Evolutionary conservation across 2,329 filamentous ascomycete genomes (phyloP), one percentile per base, ranked within the genome.

Genomic region (Furcasterigmium furcatum): DNA sequence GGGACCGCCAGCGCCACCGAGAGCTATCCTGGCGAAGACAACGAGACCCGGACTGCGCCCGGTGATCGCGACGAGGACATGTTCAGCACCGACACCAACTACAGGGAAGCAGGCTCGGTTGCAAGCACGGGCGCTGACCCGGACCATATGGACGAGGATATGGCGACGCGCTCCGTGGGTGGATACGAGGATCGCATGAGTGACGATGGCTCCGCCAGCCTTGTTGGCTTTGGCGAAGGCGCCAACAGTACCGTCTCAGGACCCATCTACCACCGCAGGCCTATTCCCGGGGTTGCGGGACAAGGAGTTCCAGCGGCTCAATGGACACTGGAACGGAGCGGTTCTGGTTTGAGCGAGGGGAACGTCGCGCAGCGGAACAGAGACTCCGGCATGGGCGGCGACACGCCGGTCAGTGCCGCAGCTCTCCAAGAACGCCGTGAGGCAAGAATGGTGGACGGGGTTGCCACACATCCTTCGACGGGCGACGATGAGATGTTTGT

Each of bases 211-310:
- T 85, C 84, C 43, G 88, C 85, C 3, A 92, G 87, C 51, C 75
- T 96, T 6, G 92, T 96, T 9, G 92, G 87, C 1, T 96, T 96
- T 56, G 92, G 92, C 41, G 91, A 96, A 64, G 92, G 91, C 27
- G 91, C 92, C 9, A 88, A 86, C 55, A 90, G 87, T 63, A 90
- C 90, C 5, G 84, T 91, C 46, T 89, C 84, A 48, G 90, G 90
- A 0, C 88, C 88, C 32, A 87, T 87, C 60, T 78, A 87, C 67
- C 72, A 79, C 62, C 68, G 77, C 49, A 62, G 77, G 40, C 64
- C 71, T 42, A 65, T 66, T 52, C 73, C 71, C 53, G 68, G 60
- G 51, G 49, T 55, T 32, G 3, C 38, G 19, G 4, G 29, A 14
- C 19, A 42, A 34, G 35, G 20, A 18, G 59, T 57, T 22, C 54